phyloP scores from a whole-genome alignment of 441 rosid species.

The Mallotus japonicus region DNA sequence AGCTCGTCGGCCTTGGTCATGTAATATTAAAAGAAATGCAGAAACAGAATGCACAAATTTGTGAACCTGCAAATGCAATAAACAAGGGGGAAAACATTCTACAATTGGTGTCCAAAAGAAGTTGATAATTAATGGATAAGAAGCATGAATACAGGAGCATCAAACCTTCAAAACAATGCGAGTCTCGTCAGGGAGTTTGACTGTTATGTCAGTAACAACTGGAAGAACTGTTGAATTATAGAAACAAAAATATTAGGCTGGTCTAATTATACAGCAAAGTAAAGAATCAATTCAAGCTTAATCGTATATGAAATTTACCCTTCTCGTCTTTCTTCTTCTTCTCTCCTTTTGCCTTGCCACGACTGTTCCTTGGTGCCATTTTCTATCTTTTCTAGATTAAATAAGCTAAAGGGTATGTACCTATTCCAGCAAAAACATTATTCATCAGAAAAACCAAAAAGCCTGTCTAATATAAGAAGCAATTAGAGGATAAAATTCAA shows the following conservation, averaged over 20 bases:
- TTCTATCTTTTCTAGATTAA: constrained; percentile 25
- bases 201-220: constrained; percentile 73
- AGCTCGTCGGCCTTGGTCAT: too few species aligned
- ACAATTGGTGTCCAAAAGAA: too few species aligned
- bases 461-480: neutral
- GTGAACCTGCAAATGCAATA: neutral
- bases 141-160: constrained; percentile 19
- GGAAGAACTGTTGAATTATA: constrained; percentile 67
- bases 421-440: constrained; percentile 1
- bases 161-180: constrained; percentile 64
- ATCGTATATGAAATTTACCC: constrained; percentile 33
- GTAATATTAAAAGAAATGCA: too few species aligned
- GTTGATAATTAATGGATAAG: too few species aligned
- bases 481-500: neutral
- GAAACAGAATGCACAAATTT: neutral
- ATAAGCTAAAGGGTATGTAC: constrained; percentile 13
- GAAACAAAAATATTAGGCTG: neutral
- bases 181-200: constrained; percentile 82
- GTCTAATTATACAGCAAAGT: too few species aligned
- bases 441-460: neutral
- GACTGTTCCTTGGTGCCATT: constrained; percentile 96
- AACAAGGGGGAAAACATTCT: too few species aligned
- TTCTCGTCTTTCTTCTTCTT: constrained; percentile 98
- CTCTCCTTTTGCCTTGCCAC: constrained; percentile 84
- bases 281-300: too few species aligned